These are phyloP conservation scores for Aspergillus hancockii DNA, from an alignment of 495 filamentous ascomycete species.

Conservation along the genomic window DNA sequence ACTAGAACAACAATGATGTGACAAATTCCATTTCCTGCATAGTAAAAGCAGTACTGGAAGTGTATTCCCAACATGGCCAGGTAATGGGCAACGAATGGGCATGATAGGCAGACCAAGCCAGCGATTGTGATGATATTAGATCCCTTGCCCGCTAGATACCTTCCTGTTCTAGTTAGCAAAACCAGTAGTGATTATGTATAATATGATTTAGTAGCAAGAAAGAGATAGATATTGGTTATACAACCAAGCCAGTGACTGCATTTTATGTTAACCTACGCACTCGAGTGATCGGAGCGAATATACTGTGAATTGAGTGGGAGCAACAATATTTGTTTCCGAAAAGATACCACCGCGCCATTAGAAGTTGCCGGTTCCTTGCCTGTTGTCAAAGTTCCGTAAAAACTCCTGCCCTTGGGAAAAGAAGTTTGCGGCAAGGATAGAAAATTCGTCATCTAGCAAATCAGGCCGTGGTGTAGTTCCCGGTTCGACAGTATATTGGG, in stretches of 20 bases:
- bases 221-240: neutral
- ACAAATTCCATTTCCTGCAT: too few relatives aligned
- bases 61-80: too few relatives aligned
- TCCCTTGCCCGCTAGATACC: neutral
- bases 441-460: conserved; percentile 47
- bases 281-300: neutral
- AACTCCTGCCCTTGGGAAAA: conserved; percentile 50
- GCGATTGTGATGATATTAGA: neutral
- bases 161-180: neutral
- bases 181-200: neutral
- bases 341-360: conserved; percentile 11
- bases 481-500: conserved; percentile 25
- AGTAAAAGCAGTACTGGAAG: too few relatives aligned
- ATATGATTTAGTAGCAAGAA: neutral
- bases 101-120: too few relatives aligned
- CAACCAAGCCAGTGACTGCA: neutral
- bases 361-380: conserved; percentile 44
- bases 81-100: too few relatives aligned
- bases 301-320: neutral
- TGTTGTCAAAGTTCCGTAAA: conserved; percentile 38
- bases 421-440: conserved; percentile 50
- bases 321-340: neutral
- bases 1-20: neutral
- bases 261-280: neutral
- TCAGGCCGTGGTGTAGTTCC: conserved; percentile 31